phyloP scores from a whole-genome alignment of 805 yeast genomes.

The Metschnikowia gruessii region DNA sequence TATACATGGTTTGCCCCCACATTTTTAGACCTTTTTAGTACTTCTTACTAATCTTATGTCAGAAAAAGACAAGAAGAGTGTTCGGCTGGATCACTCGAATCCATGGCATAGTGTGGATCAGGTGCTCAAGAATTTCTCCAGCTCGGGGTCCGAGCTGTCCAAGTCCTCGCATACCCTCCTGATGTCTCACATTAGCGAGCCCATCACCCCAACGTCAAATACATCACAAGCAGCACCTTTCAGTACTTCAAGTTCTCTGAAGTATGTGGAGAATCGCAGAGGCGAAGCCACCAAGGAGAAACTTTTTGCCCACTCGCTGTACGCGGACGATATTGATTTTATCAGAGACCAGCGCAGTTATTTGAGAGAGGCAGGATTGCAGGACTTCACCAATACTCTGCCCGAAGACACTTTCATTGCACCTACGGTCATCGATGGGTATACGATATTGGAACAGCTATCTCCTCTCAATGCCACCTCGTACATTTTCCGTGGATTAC shows the following conservation, averaged over 20 bases:
- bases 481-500: constrained; percentile 21
- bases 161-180: constrained; percentile 10
- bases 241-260: constrained; percentile 6
- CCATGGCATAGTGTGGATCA: constrained; percentile 8
- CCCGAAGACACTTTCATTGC: constrained; percentile 17
- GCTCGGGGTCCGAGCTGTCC: constrained; percentile 17
- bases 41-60: neutral
- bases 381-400: constrained; percentile 9
- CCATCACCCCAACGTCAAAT: constrained; percentile 7
- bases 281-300: constrained; percentile 14
- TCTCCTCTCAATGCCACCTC: constrained; percentile 12
- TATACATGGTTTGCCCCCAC: neutral
- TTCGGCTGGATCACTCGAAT: constrained; percentile 1
- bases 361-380: constrained; percentile 15
- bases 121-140: constrained; percentile 2
- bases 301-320: constrained; percentile 23
- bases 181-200: constrained; percentile 11
- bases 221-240: constrained; percentile 1
- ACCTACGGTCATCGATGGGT: constrained; percentile 24
- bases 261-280: constrained; percentile 4
- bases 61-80: constrained; percentile 2
- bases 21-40: neutral
- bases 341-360: constrained; percentile 22
- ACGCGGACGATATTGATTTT: constrained; percentile 27
- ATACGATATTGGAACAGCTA: constrained; percentile 22